phyloP scores from a whole-genome alignment of 768 basidiomycete species.

The Agrocybe pediades region DNA sequence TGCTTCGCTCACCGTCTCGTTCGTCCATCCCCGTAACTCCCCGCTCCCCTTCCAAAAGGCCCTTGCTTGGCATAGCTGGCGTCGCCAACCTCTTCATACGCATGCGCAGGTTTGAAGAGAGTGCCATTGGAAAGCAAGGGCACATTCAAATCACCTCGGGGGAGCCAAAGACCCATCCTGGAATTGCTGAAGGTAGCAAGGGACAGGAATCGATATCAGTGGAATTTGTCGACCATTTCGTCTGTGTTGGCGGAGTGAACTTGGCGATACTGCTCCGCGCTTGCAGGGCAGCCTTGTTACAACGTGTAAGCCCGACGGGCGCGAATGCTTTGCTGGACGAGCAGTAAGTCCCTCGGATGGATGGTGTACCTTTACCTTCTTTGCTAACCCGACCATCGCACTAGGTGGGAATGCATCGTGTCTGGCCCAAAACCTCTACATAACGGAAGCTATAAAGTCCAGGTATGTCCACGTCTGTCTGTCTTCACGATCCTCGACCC shows the following conservation, averaged over 20 bases:
- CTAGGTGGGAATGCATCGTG: constrained; percentile 68
- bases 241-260: constrained; percentile 67
- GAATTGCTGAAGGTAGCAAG: constrained; percentile 26
- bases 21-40: constrained; percentile 8
- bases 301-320: constrained; percentile 48
- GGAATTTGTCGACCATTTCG: constrained; percentile 44
- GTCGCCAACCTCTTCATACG: constrained; percentile 60
- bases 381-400: constrained; percentile 11
- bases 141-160: constrained; percentile 39
- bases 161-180: constrained; percentile 40
- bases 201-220: constrained; percentile 26
- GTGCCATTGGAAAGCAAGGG: constrained; percentile 20
- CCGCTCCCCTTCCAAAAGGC: constrained; percentile 13
- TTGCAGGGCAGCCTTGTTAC: constrained; percentile 51
- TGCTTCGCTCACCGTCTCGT: constrained; percentile 18
- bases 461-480: constrained; percentile 40
- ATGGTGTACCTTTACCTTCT: constrained; percentile 2
- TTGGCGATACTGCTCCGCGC: constrained; percentile 55
- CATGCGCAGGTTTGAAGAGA: constrained; percentile 41
- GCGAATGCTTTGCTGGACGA: constrained; percentile 71
- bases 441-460: constrained; percentile 58
- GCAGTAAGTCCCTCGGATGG: constrained; percentile 46
- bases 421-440: constrained; percentile 49
- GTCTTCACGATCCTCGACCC: too few relatives aligned
- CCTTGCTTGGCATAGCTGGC: constrained; percentile 33